These are phyloP conservation scores for Xylariaceae sp. DNA, from an alignment of 2,329 filamentous ascomycete species.

Conservation along the genomic window DNA sequence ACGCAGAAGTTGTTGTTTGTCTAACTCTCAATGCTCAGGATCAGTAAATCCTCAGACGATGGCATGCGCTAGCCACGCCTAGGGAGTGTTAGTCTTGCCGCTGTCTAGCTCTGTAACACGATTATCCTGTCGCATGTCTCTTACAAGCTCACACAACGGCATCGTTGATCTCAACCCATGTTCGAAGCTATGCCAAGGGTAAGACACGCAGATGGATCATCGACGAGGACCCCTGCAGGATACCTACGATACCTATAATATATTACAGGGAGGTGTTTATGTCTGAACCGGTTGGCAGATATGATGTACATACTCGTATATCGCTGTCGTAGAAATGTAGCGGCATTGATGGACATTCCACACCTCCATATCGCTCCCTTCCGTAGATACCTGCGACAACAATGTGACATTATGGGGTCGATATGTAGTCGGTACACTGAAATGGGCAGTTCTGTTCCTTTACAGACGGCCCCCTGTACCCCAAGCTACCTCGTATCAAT, in stretches of 20 bases:
- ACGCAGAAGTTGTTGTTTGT: no score
- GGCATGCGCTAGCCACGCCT: no score
- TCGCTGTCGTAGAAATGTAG: not conserved
- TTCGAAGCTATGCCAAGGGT: not conserved
- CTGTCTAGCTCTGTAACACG: not conserved
- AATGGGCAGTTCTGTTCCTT: not conserved
- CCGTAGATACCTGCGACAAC: no score
- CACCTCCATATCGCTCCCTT: no score
- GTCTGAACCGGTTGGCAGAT: not conserved
- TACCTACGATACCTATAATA: not conserved
- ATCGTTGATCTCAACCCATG: not conserved
- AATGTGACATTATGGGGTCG: not conserved
- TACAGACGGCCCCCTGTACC: not conserved
- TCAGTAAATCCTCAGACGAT: no score
- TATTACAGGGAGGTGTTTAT: not conserved
- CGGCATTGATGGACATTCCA: not conserved
- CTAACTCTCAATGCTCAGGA: no score
- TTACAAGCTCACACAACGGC: not conserved
- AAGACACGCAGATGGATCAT: not conserved
- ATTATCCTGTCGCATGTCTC: not conserved
- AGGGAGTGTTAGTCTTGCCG: no score
- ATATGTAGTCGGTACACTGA: not conserved
- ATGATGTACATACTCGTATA: not conserved
- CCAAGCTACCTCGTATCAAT: not conserved
- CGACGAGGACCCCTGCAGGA: conserved; percentile 1